Percentiles rank a stretch among this genome's conserved stretches.
Conservation (phyloP, 2,329 filamentous ascomycete genomes). For the Alternaria alternata region DNA sequence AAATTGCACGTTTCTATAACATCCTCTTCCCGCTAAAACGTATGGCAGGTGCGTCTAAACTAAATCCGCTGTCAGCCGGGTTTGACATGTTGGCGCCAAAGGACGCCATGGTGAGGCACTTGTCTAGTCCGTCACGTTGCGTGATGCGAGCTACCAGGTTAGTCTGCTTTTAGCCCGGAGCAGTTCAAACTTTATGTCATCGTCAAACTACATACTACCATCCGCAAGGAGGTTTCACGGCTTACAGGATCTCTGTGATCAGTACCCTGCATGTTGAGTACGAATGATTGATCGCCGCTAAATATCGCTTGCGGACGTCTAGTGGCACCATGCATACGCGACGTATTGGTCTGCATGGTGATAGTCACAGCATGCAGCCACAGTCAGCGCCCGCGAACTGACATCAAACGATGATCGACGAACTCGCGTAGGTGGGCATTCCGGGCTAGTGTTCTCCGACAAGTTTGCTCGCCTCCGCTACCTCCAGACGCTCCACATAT, state of each 20-base stretch:
- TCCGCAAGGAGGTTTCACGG: slow-evolving; percentile 3
- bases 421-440: not conserved
- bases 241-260: slow-evolving; percentile 4
- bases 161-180: slow-evolving; percentile 4
- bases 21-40: slow-evolving; percentile 20
- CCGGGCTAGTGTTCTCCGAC: slow-evolving; percentile 1
- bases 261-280: not conserved
- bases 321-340: not conserved
- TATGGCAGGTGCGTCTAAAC: slow-evolving; percentile 18
- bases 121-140: slow-evolving; percentile 3
- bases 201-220: slow-evolving; percentile 23
- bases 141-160: slow-evolving; percentile 10
- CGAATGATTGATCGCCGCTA: not conserved
- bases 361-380: not conserved
- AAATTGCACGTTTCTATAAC: slow-evolving; percentile 15
- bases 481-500: slow-evolving; percentile 5
- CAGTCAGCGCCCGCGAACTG: not conserved
- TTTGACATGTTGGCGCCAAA: slow-evolving; percentile 23
- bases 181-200: slow-evolving; percentile 19
- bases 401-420: slow-evolving; percentile 2
- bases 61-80: slow-evolving; percentile 31
- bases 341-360: not conserved
- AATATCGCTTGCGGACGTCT: not conserved
- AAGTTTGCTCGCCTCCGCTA: slow-evolving; percentile 2
- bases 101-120: slow-evolving; percentile 11